These are phyloP conservation scores for Amaranthus palmeri DNA, from an alignment of 148 eudicot species.

Conservation along the genomic window DNA sequence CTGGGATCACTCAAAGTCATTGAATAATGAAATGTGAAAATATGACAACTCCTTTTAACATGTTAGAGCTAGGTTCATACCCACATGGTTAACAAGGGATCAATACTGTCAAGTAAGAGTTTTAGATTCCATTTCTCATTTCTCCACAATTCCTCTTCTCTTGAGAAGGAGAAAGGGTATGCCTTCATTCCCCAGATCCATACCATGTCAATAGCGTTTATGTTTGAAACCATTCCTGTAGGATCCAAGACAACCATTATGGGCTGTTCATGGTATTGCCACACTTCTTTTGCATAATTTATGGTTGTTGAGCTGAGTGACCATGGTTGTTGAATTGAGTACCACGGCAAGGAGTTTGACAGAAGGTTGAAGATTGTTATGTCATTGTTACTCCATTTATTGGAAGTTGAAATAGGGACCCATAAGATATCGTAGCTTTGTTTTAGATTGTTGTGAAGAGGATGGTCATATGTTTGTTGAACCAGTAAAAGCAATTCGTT, in stretches of 20 bases:
- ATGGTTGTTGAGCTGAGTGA: constrained; percentile 37
- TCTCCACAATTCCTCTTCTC: constrained; percentile 65
- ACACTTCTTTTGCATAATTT: constrained; percentile 40
- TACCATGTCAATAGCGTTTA: constrained; percentile 56
- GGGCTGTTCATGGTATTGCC: constrained; percentile 49
- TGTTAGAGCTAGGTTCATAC: constrained; percentile 34
- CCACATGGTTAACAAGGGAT: constrained; percentile 41
- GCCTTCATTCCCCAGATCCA: constrained; percentile 66
- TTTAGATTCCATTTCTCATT: constrained; percentile 37
- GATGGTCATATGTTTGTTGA: constrained; percentile 45
- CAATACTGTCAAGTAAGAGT: constrained; percentile 39
- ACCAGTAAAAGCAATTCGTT: constrained; percentile 46
- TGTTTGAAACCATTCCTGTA: constrained; percentile 41
- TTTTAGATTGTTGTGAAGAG: constrained; percentile 13
- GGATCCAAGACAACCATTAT: constrained; percentile 61
- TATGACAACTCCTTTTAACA: background rate
- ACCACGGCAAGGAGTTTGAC: constrained; percentile 65
- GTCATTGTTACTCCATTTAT: constrained; percentile 42
- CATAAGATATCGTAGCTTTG: constrained; percentile 48
- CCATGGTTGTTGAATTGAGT: constrained; percentile 54
- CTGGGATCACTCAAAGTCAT: no score
- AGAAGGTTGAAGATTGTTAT: constrained; percentile 31
- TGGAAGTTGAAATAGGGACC: constrained; percentile 48
- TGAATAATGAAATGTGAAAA: no score
- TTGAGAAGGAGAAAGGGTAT: constrained; percentile 53